A percentile compares a stretch with the other conserved stretches of the same genome.
phyloP scores from a whole-genome alignment of 257 asterid species.

The Petrea volubilis region DNA sequence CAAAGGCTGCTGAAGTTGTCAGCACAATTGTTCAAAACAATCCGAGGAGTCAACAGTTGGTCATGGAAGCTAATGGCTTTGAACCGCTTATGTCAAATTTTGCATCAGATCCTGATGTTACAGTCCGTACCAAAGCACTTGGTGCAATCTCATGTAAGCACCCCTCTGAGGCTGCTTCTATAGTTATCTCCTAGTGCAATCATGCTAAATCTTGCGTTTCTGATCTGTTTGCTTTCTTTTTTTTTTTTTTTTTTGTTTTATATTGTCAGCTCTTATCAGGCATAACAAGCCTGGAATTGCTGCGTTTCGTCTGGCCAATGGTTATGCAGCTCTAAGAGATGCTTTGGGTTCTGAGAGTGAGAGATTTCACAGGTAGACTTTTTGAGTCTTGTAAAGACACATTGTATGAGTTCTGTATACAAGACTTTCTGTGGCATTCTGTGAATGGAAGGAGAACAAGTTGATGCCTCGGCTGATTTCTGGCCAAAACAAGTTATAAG shows the following conservation, averaged over 20 bases:
- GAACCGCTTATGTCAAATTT: conserved; percentile 73
- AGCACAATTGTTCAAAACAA: conserved; percentile 93
- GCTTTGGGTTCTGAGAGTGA: conserved; percentile 68
- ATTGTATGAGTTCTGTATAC: too few relatives aligned
- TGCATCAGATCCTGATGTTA: conserved; percentile 73
- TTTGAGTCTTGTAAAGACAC: too few relatives aligned
- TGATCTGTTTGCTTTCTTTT: not conserved
- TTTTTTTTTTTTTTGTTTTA: not conserved
- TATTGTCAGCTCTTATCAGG: conserved; percentile 72
- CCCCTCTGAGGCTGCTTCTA: too few relatives aligned
- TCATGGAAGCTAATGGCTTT: conserved; percentile 85
- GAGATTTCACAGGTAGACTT: conserved; percentile 68
- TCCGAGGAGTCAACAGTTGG: conserved; percentile 80
- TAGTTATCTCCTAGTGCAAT: conserved; percentile 41
- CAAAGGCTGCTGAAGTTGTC: conserved; percentile 94
- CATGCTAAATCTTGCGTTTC: not conserved
- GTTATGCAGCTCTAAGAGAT: conserved; percentile 70
- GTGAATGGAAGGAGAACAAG: too few relatives aligned
- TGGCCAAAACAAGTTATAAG: too few relatives aligned
- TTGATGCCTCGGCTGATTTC: too few relatives aligned
- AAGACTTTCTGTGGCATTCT: too few relatives aligned
- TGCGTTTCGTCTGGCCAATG: conserved; percentile 84
- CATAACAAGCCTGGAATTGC: conserved; percentile 74
- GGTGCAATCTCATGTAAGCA: conserved; percentile 24
- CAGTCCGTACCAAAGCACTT: conserved; percentile 78